Base-by-base conservation (phyloP, 2,329 filamentous ascomycete species). In the Dothiorella sarmentorum region DNA sequence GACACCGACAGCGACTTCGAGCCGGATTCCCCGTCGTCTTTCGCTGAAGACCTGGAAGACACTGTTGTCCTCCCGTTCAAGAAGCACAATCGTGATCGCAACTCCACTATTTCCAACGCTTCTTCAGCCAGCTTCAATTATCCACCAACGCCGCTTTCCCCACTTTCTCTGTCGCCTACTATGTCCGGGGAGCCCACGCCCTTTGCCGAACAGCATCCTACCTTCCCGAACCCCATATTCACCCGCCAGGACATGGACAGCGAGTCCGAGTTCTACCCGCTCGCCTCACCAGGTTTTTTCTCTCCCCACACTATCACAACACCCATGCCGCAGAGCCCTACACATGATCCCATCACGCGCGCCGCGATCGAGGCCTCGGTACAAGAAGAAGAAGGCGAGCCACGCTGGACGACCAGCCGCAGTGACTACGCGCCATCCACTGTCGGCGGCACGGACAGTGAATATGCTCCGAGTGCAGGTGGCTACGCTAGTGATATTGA, bases 341-440 rank as follows among this genome's bases (percentile, higher is more conserved):
- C 40, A 18, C 31, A 49, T 33, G 55, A 58, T n/a, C 55, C 55
- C 3, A 47, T 47, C 24, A 58, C 35, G 5, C 57, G 57, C 31
- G 38, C 43, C 18, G 49, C 43, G 2, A 53, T 59, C 40, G 57
- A 59, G 24, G 57, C 49, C 2, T 44, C 47, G 1, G 49, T 59
- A 6, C 20, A 55, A 22, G 47, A 59, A 13, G 57, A 59, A 38
- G 57, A 59, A 10, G 15, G 27, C 22, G 57, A 53, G 22, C 47
- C 57, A 20, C 57, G 57, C 17, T 59, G 57, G 57, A 44, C 57
- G 10, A 59, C 57, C 9, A 53, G 47, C 9, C 45, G 57, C 17
- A 53, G 47, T 20, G 57, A 59, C 15, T 59, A 59, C 29, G 57
- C 57, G 1, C 57, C 57, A 13, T 53, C 45, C 27, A 59, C 57